Conservation (phyloP, 768 basidiomycete genomes). For the Termitomyces sp. region DNA sequence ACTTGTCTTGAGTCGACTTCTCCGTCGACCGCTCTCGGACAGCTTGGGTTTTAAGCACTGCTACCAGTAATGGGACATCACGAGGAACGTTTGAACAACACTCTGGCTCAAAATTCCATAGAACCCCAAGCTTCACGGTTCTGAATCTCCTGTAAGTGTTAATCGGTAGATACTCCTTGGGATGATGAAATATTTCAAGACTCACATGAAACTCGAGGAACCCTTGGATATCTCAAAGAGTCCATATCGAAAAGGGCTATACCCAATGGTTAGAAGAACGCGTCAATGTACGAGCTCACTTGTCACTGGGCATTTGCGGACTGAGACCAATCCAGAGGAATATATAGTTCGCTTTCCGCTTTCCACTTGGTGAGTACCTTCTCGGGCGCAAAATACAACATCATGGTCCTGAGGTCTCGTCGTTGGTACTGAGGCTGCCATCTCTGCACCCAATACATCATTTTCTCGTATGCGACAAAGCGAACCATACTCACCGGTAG, state of each 20-base stretch:
- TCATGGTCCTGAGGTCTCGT: not conserved
- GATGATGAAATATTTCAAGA: not conserved
- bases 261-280: not conserved
- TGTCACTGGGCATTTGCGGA: not conserved
- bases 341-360: not conserved
- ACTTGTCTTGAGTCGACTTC: not conserved
- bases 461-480: not conserved
- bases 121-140: not conserved
- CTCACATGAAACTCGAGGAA: not conserved
- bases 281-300: not conserved
- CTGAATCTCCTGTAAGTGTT: not conserved
- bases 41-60: not conserved
- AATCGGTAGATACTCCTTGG: not conserved
- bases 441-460: not conserved
- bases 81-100: not conserved
- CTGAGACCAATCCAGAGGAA: not conserved
- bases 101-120: not conserved
- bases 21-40: too few relatives aligned
- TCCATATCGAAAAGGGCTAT: too few relatives aligned
- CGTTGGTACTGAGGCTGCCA: too few relatives aligned
- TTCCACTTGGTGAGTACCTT: not conserved
- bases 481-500: not conserved
- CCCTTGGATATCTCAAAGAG: not conserved
- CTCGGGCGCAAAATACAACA: accelerated
- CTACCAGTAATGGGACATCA: too few relatives aligned